Base-by-base conservation (phyloP, 2,329 filamentous ascomycete genomes). In the Chaetomiaceae sp. region DNA sequence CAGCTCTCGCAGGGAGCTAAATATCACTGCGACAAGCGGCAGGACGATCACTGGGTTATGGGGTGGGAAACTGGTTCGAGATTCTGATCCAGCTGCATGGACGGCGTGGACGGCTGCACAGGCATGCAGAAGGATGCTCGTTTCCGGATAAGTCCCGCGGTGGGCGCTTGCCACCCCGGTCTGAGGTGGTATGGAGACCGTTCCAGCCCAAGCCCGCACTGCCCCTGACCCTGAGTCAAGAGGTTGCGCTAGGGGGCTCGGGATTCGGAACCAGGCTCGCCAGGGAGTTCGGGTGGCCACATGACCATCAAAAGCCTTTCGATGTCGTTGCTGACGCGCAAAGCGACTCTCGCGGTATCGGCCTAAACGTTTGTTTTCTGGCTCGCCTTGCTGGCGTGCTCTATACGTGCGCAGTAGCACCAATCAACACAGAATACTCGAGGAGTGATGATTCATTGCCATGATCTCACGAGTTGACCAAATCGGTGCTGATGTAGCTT, bases 291-390 rank as follows among this genome's bases (percentile, higher is more conserved):
- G 20, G 38, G 35, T 39, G 39, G 35, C 34, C 48, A 50, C 48
- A 50, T 43, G 43, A 50, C 43, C 48, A 35, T 4, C 39, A 40
- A n/a, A 38, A 35, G 9, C 7, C 27, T 43, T 39, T 50, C 20
- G 18, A 19, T 18, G 18, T 10, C 26, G 27, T 19, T 37, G 24
- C 41, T 42, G 42, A 38, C 41, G 14, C 27, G 19, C 30, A 48
- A 30, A 14, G 37, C 22, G 9, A 9, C 22, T 5, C 22, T 24
- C 9, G 22, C 22, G 9, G 22, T 9, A 24, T 5, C 22, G 27
- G 27, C 10, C 7, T n/a, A 5, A 27, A 11, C 24, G 24, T 27
- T 12, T 5, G 9, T 30, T 30, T n/a, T 6, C 7, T n/a, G n/a
- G n/a, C n/a, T n/a, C n/a, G n/a, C n/a, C n/a, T n/a, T n/a, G n/a